A percentile compares a stretch with the other conserved stretches of the same genome.
phyloP scores from a whole-genome alignment of 495 filamentous ascomycete genomes.

The Penicillium goetzii region DNA sequence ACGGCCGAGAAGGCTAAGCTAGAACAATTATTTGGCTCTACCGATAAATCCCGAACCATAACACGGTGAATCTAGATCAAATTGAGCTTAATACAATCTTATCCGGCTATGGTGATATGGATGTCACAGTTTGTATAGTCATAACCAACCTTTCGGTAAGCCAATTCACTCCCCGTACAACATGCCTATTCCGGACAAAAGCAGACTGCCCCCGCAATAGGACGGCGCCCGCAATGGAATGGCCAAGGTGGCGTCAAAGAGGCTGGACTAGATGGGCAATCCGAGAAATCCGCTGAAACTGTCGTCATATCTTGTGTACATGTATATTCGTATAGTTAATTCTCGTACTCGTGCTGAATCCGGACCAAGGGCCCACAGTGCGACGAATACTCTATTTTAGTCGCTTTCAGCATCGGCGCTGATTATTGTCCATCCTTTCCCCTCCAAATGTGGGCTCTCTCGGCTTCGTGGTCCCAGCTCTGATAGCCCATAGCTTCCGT shows the following conservation, averaged over 20 bases:
- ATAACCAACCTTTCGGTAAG: not conserved
- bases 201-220: not conserved
- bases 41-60: no score
- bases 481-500: constrained; percentile 11
- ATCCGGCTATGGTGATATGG: not conserved
- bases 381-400: not conserved
- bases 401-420: constrained; percentile 11
- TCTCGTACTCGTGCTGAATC: not conserved
- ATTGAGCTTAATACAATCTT: not conserved
- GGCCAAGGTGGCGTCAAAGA: not conserved
- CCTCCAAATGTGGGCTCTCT: constrained; percentile 13
- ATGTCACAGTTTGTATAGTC: not conserved
- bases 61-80: no score
- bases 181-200: not conserved
- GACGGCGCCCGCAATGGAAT: not conserved
- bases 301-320: not conserved
- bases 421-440: constrained; percentile 20
- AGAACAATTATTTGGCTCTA: no score
- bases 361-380: not conserved
- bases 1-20: no score
- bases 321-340: not conserved
- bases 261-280: not conserved
- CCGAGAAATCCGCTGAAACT: not conserved
- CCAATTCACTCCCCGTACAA: not conserved
- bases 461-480: constrained; percentile 7